Evolutionary conservation across 2,329 filamentous ascomycete genomes (phyloP), one percentile per base, ranked within the genome.

Genomic region (Thelonectria olida): DNA sequence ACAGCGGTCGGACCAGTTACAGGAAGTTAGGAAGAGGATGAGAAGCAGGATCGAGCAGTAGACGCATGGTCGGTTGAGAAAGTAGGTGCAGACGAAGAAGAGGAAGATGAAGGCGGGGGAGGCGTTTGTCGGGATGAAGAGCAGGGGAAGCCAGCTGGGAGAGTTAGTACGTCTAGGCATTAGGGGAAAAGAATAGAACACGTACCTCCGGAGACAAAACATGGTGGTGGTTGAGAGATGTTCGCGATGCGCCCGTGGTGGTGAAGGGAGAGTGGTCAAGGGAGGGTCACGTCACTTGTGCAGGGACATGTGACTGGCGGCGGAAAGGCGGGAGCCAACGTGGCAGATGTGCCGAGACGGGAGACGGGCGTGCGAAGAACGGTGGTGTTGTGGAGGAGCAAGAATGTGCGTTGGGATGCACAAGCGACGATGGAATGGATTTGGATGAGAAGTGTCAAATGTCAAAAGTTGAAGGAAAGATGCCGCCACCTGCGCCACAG

Each of bases 1-100:
- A 76, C 92, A 96, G 54, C 89, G 88, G 75, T 94, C 91, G 67
- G 90, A 92, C 92, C 92, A 96, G 84, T 94, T 90, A 78, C 92
- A 96, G 23, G 91, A 93, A 23, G 93, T 96, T 68, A 94, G 86
- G 82, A 97, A 97, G 70, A 99, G 92, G 71, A 98, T 93, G 67
- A 97, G 86, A 49, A 99, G 92, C 54, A 99, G 90, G 64, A 97
- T 89, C 63, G 93, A 97, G 86, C 96, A 99, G 85, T 99, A 99
- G 71, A 97, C 90, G 82, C 96, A 99, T 54, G 96, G 96, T 56
- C 95, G 90, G 81, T 97, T 97, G 72, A 99, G 89, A 80, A 97
- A 92, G 84, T 97, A 98, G 67, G 94, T 97, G 78, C 94, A 93
- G 67, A 93, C 85, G 81, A 99, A 90, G 84, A 96, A 93, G 79